These are phyloP conservation scores for Alternaria novae-zelandiae DNA, from an alignment of 2,329 filamentous ascomycete genomes.

Conservation along the genomic window DNA sequence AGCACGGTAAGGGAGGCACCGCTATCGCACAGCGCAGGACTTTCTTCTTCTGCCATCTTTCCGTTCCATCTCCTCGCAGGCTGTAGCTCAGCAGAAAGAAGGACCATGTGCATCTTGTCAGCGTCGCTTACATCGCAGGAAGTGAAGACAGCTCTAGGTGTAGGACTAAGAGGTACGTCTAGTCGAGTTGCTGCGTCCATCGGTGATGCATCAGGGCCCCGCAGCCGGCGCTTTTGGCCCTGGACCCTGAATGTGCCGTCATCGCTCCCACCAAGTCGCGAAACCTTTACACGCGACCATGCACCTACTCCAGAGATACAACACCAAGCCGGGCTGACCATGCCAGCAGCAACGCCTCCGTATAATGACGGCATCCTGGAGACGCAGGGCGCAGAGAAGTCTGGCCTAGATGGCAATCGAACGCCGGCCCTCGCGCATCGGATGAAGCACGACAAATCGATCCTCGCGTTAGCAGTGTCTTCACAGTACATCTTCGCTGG, in stretches of 20 bases:
- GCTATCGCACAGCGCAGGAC: not conserved
- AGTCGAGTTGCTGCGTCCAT: not conserved
- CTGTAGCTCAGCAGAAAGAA: constrained; percentile 35
- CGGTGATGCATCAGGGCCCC: constrained; percentile 8
- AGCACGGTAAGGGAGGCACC: constrained; percentile 2
- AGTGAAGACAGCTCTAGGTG: constrained; percentile 9
- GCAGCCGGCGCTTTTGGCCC: constrained; percentile 8
- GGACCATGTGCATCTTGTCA: constrained; percentile 38
- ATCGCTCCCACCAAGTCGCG: constrained; percentile 22
- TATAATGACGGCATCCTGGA: constrained; percentile 33
- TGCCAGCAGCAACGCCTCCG: constrained; percentile 32
- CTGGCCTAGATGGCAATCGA: constrained; percentile 7
- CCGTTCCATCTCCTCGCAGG: constrained; percentile 35
- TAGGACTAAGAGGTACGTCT: constrained; percentile 24
- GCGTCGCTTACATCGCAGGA: constrained; percentile 37
- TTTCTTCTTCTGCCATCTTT: constrained; percentile 14
- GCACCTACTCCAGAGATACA: constrained; percentile 15
- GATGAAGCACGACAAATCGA: constrained; percentile 77
- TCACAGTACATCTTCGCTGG: constrained; percentile 86
- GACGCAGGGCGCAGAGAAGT: constrained; percentile 18
- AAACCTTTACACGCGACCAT: constrained; percentile 31
- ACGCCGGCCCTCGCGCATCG: constrained; percentile 74
- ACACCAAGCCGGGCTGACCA: constrained; percentile 32
- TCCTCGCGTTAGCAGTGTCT: constrained; percentile 82
- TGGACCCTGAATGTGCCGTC: constrained; percentile 31